These are phyloP conservation scores for Microthyrium microscopicum DNA, from an alignment of 2,329 filamentous ascomycete species.

Conservation along the genomic window DNA sequence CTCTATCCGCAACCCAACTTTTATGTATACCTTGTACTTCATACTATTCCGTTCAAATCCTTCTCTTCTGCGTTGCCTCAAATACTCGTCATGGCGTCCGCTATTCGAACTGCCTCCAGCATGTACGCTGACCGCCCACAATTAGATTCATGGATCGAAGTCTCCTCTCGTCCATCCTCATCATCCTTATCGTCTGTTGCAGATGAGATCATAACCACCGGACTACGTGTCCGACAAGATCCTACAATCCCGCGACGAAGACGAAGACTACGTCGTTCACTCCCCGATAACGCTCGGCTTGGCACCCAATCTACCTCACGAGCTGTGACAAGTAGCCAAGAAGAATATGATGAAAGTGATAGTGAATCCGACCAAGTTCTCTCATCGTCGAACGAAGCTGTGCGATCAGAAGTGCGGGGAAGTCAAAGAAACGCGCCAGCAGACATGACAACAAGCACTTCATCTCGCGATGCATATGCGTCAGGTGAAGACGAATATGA, in stretches of 20 bases:
- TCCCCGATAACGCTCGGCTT: slow-evolving; percentile 7
- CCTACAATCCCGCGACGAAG: slow-evolving; percentile 45
- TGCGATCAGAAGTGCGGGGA: no score
- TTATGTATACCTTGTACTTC: no score
- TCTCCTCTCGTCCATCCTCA: slow-evolving; percentile 81
- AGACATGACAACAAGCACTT: background rate
- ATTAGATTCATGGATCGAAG: slow-evolving; percentile 93
- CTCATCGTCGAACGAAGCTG: slow-evolving; percentile 43
- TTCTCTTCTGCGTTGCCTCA: no score
- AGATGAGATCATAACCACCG: slow-evolving; percentile 84
- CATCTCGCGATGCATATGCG: slow-evolving; percentile 5
- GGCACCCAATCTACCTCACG: background rate
- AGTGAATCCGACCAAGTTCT: slow-evolving; percentile 65
- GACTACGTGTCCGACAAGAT: slow-evolving; percentile 56
- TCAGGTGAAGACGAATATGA: slow-evolving; percentile 31
- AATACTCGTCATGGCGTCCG: no score
- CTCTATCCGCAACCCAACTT: no score
- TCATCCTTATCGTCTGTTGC: slow-evolving; percentile 72
- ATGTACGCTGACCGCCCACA: slow-evolving; percentile 4
- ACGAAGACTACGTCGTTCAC: slow-evolving; percentile 28
- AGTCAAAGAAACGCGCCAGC: no score
- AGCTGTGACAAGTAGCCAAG: slow-evolving; percentile 57
- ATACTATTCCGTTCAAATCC: no score
- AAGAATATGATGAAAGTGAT: slow-evolving; percentile 88
- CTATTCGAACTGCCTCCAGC: no score